Percentiles rank a stretch among this genome's conserved stretches.
phyloP scores from a whole-genome alignment of 306 rosid genomes.

The Glycyrrhiza uralensis region DNA sequence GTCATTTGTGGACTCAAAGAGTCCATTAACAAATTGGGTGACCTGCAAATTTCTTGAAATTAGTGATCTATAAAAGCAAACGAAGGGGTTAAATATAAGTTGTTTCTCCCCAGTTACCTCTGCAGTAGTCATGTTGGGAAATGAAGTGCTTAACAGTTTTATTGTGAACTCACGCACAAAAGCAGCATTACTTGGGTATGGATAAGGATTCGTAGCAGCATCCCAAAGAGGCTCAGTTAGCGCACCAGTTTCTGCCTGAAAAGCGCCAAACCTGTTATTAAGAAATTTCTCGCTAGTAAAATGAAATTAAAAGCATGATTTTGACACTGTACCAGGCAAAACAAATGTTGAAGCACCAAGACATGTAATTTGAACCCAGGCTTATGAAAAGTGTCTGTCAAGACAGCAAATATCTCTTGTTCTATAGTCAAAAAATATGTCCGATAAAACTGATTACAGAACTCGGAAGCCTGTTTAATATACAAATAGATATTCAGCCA shows the following conservation, averaged over 20 bases:
- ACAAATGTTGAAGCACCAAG: constrained; percentile 87
- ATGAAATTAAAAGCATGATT: not conserved
- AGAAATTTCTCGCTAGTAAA: not conserved
- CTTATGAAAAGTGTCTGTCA: constrained; percentile 95
- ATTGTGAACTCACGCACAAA: constrained; percentile 87
- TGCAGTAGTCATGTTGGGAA: constrained; percentile 86
- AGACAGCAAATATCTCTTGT: constrained; percentile 93
- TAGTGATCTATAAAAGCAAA: constrained; percentile 4
- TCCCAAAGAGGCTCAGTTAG: constrained; percentile 95
- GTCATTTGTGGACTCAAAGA: constrained; percentile 65
- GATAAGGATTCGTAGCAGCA: constrained; percentile 57
- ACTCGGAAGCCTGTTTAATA: constrained; percentile 67
- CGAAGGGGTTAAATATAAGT: not conserved
- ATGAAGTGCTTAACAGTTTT: constrained; percentile 82
- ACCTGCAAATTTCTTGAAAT: constrained; percentile 51
- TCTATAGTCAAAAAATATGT: constrained; percentile 78
- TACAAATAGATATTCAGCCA: not conserved
- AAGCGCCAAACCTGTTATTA: not conserved
- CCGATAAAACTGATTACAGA: constrained; percentile 80
- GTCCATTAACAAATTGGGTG: constrained; percentile 84
- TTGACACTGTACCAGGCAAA: constrained; percentile 66
- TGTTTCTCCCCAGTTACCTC: constrained; percentile 54
- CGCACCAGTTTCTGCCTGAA: constrained; percentile 70
- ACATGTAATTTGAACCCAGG: constrained; percentile 99
- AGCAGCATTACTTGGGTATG: constrained; percentile 67